phyloP scores from a whole-genome alignment of 441 rosid genomes.

The Pelargonium fulgidum region DNA sequence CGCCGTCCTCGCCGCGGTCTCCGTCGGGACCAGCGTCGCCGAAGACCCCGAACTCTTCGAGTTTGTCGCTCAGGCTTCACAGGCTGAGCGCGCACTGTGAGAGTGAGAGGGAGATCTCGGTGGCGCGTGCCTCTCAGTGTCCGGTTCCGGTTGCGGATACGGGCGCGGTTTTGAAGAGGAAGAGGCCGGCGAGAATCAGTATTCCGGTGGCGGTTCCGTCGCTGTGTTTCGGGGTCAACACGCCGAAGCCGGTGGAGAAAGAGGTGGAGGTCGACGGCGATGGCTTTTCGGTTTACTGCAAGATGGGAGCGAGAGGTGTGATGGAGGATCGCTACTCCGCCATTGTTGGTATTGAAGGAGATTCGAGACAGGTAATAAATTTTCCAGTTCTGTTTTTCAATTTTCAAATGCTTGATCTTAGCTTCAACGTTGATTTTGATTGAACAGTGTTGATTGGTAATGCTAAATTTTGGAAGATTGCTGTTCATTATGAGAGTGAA shows the following conservation, averaged over 20 bases:
- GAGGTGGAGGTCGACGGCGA: constrained; percentile 35
- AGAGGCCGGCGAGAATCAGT: constrained; percentile 62
- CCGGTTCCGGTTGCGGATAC: constrained; percentile 13
- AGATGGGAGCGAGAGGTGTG: constrained; percentile 65
- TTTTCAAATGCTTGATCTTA: too few species aligned
- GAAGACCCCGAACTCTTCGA: not conserved
- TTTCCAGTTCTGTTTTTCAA: not conserved
- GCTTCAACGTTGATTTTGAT: not conserved
- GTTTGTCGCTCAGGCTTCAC: not conserved
- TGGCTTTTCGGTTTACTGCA: constrained; percentile 71
- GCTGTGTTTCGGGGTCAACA: constrained; percentile 25
- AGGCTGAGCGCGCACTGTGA: constrained; percentile 18
- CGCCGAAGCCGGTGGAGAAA: constrained; percentile 13
- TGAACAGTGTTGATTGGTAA: not conserved
- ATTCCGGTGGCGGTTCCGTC: constrained; percentile 35
- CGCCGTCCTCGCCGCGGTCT: not conserved
- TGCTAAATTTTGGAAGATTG: not conserved
- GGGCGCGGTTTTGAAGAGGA: constrained; percentile 47
- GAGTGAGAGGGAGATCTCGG: constrained; percentile 24
- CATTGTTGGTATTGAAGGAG: constrained; percentile 33
- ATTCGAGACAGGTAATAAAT: constrained; percentile 39
- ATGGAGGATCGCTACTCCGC: constrained; percentile 85
- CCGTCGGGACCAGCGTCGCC: not conserved
- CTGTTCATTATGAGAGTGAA: not conserved
- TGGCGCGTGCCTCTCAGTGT: constrained; percentile 6